Percentiles rank a stretch among this genome's conserved stretches.
These are phyloP conservation scores for Cercospora zeina DNA, from an alignment of 2,329 filamentous ascomycete species.

Conservation along the genomic window DNA sequence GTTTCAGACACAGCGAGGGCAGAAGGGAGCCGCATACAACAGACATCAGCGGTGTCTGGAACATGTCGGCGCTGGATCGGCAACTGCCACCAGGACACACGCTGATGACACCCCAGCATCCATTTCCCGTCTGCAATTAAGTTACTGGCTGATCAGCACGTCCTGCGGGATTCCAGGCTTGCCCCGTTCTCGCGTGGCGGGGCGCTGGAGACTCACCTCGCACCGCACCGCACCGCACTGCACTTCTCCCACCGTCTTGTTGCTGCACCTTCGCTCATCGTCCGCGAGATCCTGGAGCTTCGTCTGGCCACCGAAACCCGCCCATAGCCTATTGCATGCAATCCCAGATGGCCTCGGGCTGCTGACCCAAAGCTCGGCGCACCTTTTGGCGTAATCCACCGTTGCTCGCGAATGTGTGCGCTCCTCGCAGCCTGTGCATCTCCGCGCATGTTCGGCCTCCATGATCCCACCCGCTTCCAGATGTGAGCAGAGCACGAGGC, in stretches of 20 bases:
- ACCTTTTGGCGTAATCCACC: not conserved
- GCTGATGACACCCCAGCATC: not conserved
- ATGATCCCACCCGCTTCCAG: constrained; percentile 5
- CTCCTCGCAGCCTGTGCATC: not conserved
- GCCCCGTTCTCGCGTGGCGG: not conserved
- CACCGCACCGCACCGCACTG: not conserved
- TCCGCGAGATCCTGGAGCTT: not conserved
- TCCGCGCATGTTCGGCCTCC: not conserved
- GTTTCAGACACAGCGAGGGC: not conserved
- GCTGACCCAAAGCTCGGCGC: not conserved
- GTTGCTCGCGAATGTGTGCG: not conserved
- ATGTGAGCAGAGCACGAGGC: constrained; percentile 2
- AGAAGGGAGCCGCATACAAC: not conserved
- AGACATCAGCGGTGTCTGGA: no score
- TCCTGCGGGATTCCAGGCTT: not conserved
- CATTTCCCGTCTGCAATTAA: not conserved
- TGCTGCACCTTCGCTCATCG: not conserved
- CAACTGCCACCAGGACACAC: no score
- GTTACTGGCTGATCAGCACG: not conserved
- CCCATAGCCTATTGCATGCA: not conserved
- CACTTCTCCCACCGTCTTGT: not conserved
- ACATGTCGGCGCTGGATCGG: no score
- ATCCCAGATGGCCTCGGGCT: not conserved
- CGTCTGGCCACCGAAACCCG: not conserved
- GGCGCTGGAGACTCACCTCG: not conserved